These are phyloP conservation scores for Botrytis hyacinthi DNA, from an alignment of 2,329 filamentous ascomycete genomes.

Conservation along the genomic window DNA sequence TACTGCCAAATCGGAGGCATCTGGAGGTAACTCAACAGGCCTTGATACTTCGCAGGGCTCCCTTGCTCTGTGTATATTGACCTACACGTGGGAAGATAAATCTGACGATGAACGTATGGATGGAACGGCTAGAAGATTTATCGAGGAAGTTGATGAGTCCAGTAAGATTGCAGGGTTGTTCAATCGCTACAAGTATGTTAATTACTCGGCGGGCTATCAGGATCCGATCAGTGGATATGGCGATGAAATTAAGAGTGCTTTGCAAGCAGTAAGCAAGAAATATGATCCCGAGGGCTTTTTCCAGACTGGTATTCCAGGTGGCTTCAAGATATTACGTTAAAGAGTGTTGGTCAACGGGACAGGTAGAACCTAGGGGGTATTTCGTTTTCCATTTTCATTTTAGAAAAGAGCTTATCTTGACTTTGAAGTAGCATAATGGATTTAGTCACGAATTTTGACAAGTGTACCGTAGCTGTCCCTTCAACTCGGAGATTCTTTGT, in stretches of 20 bases:
- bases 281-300: slow-evolving; percentile 17
- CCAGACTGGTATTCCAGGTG: slow-evolving; percentile 1
- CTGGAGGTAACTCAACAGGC: slow-evolving; percentile 2
- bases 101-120: background rate
- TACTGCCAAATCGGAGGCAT: background rate
- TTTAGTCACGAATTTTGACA: no score
- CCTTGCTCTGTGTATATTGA: background rate
- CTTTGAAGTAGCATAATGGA: no score
- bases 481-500: no score
- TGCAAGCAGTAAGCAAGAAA: slow-evolving; percentile 12
- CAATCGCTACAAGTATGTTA: slow-evolving; percentile 3
- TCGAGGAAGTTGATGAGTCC: background rate
- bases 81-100: background rate
- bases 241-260: background rate
- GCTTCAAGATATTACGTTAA: background rate
- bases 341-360: no score
- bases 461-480: no score
- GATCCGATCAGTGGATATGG: background rate
- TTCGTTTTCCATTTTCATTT: no score
- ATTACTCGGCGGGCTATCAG: background rate
- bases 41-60: background rate
- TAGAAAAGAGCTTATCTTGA: no score
- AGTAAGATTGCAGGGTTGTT: background rate
- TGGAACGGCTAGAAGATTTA: background rate
- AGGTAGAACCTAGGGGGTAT: no score